These are phyloP conservation scores for Nymphaea thermarum DNA, from an alignment of 164 flowering plant genomes.

Conservation along the genomic window DNA sequence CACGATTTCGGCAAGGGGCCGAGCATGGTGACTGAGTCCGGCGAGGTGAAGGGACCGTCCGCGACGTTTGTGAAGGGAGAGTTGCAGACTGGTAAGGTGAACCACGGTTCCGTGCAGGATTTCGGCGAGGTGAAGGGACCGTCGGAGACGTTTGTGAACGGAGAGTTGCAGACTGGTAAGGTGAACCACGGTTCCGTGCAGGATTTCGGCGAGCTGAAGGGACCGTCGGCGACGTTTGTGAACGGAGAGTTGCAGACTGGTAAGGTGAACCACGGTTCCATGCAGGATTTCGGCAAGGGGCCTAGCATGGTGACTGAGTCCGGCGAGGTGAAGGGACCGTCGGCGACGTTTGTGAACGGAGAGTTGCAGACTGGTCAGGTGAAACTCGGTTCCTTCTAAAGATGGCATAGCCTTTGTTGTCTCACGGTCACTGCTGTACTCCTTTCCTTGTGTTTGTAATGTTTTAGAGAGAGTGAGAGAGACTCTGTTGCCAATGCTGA, in stretches of 20 bases:
- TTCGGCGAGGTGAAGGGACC: constrained; percentile 9
- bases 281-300: constrained; percentile 7
- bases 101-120: constrained; percentile 3
- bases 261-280: constrained; percentile 1
- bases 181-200: constrained; percentile 1
- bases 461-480: no score
- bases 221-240: background rate
- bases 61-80: background rate
- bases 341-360: background rate
- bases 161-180: background rate
- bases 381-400: background rate
- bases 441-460: no score
- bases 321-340: constrained; percentile 10
- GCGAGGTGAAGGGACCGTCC: constrained; percentile 9
- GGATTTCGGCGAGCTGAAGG: constrained; percentile 9
- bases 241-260: background rate
- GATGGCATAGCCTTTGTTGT: no score
- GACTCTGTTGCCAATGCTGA: no score
- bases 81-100: background rate
- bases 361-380: background rate
- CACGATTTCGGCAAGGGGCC: constrained; percentile 1
- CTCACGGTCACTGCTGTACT: no score
- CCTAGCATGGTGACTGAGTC: constrained; percentile 6
- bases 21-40: constrained; percentile 6
- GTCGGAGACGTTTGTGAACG: background rate